phyloP scores from a whole-genome alignment of 805 yeast species.

The Myxozyma sirexii region DNA sequence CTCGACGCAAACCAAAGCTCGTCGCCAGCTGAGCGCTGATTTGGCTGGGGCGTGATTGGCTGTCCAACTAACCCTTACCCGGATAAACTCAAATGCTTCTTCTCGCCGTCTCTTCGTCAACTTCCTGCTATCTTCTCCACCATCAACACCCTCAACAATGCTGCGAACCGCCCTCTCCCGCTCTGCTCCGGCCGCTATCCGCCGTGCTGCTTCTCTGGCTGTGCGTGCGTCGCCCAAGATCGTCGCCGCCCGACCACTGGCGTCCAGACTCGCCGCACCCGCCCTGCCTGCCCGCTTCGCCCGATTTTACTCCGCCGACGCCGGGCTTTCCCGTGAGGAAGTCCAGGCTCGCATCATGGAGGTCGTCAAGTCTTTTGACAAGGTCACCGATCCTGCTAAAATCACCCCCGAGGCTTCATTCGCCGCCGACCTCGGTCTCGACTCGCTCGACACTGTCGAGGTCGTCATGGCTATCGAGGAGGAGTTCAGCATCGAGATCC shows the following conservation, averaged over 20 bases:
- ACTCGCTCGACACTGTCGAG: slow-evolving; percentile 93
- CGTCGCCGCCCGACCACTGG: slow-evolving; percentile 8
- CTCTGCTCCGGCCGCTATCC: slow-evolving; percentile 5
- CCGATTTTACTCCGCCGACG: slow-evolving; percentile 60
- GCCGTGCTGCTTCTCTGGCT: slow-evolving; percentile 11
- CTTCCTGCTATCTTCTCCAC: not conserved
- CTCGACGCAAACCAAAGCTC: not conserved
- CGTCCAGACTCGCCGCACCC: slow-evolving; percentile 8
- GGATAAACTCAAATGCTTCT: too few species aligned
- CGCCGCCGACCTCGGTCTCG: slow-evolving; percentile 73
- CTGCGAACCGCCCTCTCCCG: slow-evolving; percentile 12
- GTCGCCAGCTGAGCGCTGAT: slow-evolving; percentile 2
- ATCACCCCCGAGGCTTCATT: slow-evolving; percentile 47
- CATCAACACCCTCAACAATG: slow-evolving; percentile 1
- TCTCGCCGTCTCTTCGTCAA: slow-evolving; percentile 1
- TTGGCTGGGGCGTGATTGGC: slow-evolving; percentile 18
- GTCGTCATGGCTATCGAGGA: slow-evolving; percentile 95
- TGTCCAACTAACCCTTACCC: slow-evolving; percentile 1
- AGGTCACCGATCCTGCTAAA: slow-evolving; percentile 45
- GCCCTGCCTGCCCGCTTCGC: not conserved
- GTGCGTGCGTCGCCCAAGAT: slow-evolving; percentile 1
- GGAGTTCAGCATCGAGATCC: slow-evolving; percentile 72
- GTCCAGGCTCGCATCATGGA: slow-evolving; percentile 80
- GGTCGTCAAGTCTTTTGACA: slow-evolving; percentile 69
- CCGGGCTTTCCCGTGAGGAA: slow-evolving; percentile 72